Conservation (phyloP, 2,329 filamentous ascomycete species). For the Penicillium frequentans region DNA sequence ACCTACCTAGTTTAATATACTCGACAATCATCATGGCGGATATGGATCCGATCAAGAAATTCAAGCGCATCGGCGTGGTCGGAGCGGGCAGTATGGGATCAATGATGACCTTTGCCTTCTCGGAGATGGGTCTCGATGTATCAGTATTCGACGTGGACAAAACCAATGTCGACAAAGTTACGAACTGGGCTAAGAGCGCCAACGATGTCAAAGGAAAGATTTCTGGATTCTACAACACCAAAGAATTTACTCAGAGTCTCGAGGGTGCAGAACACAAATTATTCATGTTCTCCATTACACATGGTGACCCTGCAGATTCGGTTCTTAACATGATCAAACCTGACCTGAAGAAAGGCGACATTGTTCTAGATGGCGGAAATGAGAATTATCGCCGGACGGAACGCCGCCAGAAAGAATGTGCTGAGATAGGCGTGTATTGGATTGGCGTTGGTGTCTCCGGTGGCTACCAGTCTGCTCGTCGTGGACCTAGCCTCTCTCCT, state of each 20-base stretch:
- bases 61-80: slow-evolving; percentile 41
- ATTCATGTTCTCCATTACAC: slow-evolving; percentile 44
- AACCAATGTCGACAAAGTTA: slow-evolving; percentile 35
- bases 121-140: slow-evolving; percentile 39
- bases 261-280: slow-evolving; percentile 34
- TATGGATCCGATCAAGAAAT: slow-evolving; percentile 24
- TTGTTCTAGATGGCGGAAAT: slow-evolving; percentile 69
- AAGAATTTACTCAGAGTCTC: slow-evolving; percentile 37
- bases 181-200: slow-evolving; percentile 22
- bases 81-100: slow-evolving; percentile 45
- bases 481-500: slow-evolving; percentile 67
- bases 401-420: slow-evolving; percentile 58
- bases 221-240: slow-evolving; percentile 34
- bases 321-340: slow-evolving; percentile 44
- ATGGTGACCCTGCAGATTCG: slow-evolving; percentile 39
- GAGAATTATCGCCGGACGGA: slow-evolving; percentile 68
- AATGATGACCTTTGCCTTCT: slow-evolving; percentile 45
- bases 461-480: slow-evolving; percentile 66
- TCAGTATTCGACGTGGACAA: slow-evolving; percentile 40
- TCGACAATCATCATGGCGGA: slow-evolving; percentile 17
- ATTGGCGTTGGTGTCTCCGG: slow-evolving; percentile 69
- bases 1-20: neutral
- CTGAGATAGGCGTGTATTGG: slow-evolving; percentile 60
- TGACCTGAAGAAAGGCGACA: slow-evolving; percentile 59
- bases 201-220: slow-evolving; percentile 33